These are phyloP conservation scores for Ambrosia artemisiifolia DNA, from an alignment of 129 eudicot genomes.

Conservation along the genomic window DNA sequence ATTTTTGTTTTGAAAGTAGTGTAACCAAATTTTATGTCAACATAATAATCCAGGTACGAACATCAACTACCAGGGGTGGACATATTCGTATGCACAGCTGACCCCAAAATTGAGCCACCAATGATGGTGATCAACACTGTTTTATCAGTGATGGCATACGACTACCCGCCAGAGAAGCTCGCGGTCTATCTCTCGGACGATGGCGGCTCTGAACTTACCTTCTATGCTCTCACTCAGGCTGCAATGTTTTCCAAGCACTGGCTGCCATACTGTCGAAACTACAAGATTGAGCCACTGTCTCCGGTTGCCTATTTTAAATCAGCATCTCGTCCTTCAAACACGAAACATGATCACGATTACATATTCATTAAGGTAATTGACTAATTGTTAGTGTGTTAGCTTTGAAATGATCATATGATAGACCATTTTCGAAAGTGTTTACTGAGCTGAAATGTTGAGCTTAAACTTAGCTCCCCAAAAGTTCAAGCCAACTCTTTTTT, in stretches of 20 bases:
- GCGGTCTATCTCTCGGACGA: constrained; percentile 75
- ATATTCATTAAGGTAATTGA: constrained; percentile 45
- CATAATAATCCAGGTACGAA: constrained; percentile 39
- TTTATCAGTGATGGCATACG: constrained; percentile 74
- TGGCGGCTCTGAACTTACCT: constrained; percentile 71
- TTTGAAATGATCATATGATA: no score
- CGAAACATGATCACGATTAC: constrained; percentile 33
- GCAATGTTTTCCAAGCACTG: constrained; percentile 59
- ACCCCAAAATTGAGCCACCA: constrained; percentile 78
- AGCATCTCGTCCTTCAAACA: constrained; percentile 12
- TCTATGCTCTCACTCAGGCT: constrained; percentile 68
- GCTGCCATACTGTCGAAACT: constrained; percentile 74
- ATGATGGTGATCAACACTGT: constrained; percentile 76
- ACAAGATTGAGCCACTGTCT: constrained; percentile 54
- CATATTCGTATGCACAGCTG: constrained; percentile 81
- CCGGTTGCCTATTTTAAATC: constrained; percentile 64
- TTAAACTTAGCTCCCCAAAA: no score
- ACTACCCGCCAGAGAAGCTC: constrained; percentile 72
- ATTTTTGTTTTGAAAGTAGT: neutral
- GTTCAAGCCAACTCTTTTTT: no score
- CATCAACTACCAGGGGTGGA: constrained; percentile 56
- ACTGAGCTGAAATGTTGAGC: neutral
- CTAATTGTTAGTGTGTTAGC: constrained; percentile 16
- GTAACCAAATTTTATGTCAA: neutral
- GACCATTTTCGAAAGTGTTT: no score